Evolutionary conservation across 768 basidiomycete genomes (phyloP).

Genomic region (Rhizopogon salebrosus): DNA sequence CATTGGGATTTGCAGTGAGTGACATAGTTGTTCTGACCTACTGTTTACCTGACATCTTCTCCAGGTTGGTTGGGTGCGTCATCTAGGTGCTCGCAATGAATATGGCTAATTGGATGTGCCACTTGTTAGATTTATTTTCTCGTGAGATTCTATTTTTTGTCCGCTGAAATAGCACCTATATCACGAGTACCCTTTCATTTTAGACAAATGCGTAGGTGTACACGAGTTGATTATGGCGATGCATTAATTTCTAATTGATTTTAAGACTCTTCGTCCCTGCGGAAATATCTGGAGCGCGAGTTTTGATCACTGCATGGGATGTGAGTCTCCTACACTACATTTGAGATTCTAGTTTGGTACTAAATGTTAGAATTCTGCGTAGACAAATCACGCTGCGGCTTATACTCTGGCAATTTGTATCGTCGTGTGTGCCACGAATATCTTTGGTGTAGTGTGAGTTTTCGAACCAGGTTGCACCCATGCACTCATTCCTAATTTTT

Average conservation of each 20-base stretch:
- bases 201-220: conserved; percentile 3
- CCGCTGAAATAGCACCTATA: neutral
- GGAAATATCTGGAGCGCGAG: conserved; percentile 66
- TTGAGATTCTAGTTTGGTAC: neutral
- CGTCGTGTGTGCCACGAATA: conserved; percentile 55
- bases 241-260: neutral
- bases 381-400: conserved; percentile 45
- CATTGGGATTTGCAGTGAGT: conserved; percentile 53
- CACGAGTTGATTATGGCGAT: neutral
- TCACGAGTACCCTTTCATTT: neutral
- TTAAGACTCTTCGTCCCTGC: conserved; percentile 42
- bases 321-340: conserved; percentile 25
- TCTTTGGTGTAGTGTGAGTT: conserved; percentile 59
- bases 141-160: conserved; percentile 22
- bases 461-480: neutral
- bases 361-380: neutral
- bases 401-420: conserved; percentile 57
- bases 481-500: neutral
- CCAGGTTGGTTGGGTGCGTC: conserved; percentile 10
- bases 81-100: neutral
- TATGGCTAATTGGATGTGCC: conserved; percentile 26
- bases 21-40: conserved; percentile 12
- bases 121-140: conserved; percentile 48
- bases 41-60: neutral
- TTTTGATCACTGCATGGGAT: conserved; percentile 76